Evolutionary conservation across 164 flowering plant species (phyloP).

Genomic region (Santalum album): DNA sequence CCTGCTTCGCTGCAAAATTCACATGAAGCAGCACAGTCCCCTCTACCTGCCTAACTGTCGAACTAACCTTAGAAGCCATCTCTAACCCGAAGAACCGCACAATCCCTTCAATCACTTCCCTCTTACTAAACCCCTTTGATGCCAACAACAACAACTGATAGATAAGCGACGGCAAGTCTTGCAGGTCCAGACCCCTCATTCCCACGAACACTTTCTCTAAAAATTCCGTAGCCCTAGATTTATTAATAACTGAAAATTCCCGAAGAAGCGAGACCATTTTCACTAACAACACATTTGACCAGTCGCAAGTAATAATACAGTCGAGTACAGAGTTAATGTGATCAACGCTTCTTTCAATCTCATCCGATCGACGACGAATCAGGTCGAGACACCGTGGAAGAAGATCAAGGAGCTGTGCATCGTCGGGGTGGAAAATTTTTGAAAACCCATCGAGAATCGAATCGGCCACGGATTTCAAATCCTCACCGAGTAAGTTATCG

Average conservation of each 20-base stretch:
- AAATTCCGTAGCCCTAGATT: constrained; percentile 39
- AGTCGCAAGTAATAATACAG: constrained; percentile 26
- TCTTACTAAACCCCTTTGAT: constrained; percentile 66
- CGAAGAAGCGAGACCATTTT: constrained; percentile 50
- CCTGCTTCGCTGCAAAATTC: constrained; percentile 92
- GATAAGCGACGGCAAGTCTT: constrained; percentile 67
- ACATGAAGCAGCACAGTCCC: constrained; percentile 84
- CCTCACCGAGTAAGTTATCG: constrained; percentile 14
- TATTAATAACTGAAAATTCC: constrained; percentile 46
- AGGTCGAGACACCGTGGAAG: constrained; percentile 42
- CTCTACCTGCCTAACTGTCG: constrained; percentile 64
- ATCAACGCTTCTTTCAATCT: constrained; percentile 19
- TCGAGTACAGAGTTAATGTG: constrained; percentile 38
- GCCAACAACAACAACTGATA: constrained; percentile 74
- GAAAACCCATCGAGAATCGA: constrained; percentile 26
- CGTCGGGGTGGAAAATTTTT: constrained; percentile 29
- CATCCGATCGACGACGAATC: constrained; percentile 23
- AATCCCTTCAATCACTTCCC: constrained; percentile 68
- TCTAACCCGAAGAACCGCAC: constrained; percentile 50
- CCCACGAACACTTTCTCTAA: constrained; percentile 52
- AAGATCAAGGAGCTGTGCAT: constrained; percentile 50
- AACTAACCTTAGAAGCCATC: constrained; percentile 18
- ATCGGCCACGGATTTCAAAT: constrained; percentile 18
- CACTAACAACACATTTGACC: constrained; percentile 58
- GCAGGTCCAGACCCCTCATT: constrained; percentile 55